Conservation (phyloP, 345 rosid genomes). For the Pistacia atlantica region DNA sequence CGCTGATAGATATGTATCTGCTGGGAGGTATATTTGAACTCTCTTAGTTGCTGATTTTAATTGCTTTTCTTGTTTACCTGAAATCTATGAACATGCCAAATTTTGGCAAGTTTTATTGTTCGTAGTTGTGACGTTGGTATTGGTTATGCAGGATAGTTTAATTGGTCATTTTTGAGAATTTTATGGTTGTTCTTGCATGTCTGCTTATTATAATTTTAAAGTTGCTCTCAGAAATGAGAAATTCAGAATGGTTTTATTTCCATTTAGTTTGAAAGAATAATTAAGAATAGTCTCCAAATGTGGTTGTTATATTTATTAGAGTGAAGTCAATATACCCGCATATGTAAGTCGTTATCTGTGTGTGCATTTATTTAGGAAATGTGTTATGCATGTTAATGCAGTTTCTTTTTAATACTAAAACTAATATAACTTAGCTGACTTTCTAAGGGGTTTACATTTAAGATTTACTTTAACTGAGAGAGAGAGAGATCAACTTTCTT, state of each 20-base stretch:
- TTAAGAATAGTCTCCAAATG: background rate
- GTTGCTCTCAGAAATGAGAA: background rate
- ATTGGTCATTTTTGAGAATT: background rate
- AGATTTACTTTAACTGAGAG: background rate
- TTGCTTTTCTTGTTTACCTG: background rate
- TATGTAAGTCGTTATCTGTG: too few species aligned
- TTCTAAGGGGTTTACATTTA: constrained; percentile 6
- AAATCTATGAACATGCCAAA: background rate
- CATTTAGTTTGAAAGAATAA: background rate
- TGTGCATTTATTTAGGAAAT: background rate
- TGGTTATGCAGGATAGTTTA: constrained; percentile 6
- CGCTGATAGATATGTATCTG: constrained; percentile 95
- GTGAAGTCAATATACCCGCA: background rate
- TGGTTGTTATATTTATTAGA: background rate
- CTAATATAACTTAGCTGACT: background rate
- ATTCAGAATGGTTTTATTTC: background rate
- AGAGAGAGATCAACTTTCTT: constrained; percentile 8
- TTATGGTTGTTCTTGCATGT: background rate
- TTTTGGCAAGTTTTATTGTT: background rate
- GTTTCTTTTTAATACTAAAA: background rate
- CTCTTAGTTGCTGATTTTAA: background rate
- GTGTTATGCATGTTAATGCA: background rate
- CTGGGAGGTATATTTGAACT: constrained; percentile 69
- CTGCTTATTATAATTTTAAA: background rate
- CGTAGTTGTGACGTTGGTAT: constrained; percentile 2